Conservation (phyloP, 208 protist genomes). For the Wallacemonas sp. region DNA sequence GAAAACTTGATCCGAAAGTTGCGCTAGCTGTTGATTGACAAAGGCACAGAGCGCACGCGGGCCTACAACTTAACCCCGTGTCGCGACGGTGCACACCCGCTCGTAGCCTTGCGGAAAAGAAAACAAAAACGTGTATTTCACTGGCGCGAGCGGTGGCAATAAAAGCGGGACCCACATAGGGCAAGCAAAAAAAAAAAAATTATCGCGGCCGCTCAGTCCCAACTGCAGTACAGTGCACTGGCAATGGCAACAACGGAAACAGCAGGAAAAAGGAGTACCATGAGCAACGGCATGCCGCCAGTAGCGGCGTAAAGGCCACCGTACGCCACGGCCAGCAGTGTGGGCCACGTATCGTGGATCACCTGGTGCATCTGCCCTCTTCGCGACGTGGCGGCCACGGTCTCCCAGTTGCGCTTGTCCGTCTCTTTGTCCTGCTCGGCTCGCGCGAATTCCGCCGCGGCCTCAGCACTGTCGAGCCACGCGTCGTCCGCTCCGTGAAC, state of each 20-base stretch:
- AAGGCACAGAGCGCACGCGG: too few relatives aligned
- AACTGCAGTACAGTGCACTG: slow-evolving; percentile 12
- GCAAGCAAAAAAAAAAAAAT: not conserved
- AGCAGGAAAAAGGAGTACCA: slow-evolving; percentile 45
- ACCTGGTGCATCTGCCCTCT: slow-evolving; percentile 4
- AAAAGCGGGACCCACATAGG: not conserved
- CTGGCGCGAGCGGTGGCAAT: not conserved
- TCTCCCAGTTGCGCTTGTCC: too few relatives aligned
- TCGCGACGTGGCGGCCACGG: too few relatives aligned
- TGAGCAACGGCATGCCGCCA: slow-evolving; percentile 56
- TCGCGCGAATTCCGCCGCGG: slow-evolving; percentile 31
- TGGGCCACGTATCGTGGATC: slow-evolving; percentile 44
- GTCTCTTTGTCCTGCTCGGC: too few relatives aligned
- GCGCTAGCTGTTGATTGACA: too few relatives aligned
- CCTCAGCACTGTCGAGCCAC: slow-evolving; percentile 65
- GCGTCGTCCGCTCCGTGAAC: slow-evolving; percentile 43
- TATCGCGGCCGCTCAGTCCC: not conserved
- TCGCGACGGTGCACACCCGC: too few relatives aligned
- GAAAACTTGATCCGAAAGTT: too few relatives aligned
- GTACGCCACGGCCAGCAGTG: slow-evolving; percentile 31
- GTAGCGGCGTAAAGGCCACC: slow-evolving; percentile 49
- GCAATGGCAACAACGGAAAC: slow-evolving; percentile 17
- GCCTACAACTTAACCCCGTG: too few relatives aligned
- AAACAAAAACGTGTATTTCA: slow-evolving; percentile 1
- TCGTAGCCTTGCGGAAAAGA: slow-evolving; percentile 10